Base-by-base conservation (phyloP, 495 filamentous ascomycete genomes). In the Hypoxylon fuscum region DNA sequence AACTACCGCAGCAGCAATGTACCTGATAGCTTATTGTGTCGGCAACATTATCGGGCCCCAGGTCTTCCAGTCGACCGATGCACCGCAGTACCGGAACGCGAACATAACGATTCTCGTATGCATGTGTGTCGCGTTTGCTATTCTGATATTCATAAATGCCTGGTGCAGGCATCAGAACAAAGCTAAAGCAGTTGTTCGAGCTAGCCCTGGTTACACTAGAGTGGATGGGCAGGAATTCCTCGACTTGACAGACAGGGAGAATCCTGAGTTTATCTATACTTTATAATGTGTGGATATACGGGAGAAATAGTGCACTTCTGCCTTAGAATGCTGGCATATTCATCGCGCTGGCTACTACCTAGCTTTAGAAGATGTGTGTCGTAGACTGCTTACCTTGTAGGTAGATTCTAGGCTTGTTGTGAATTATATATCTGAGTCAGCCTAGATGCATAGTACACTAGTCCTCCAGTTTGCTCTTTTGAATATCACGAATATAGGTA, bases 71-170 rank as follows among this genome's bases (percentile, higher is more conserved):
- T 56, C 65, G 15, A 54, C 44, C 22, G 70, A 73, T 66, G 83
- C 81, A 5, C 82, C 86, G 11, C 75, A 79, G 27, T 92, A 91
- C 63, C 79, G 87, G 14, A 86, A 87, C 3, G 89, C 86, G 15
- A 86, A 88, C 61, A 86, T 90, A 50, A 85, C 83, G 2, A 87
- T 91, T 55, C 81, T 90, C 21, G 81, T 83, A n/a, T 89, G 87
- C 68, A 84, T 79, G 74, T 76, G 71, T 14, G 74, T 87, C 3
- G 84, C 81, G 48, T 55, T 88, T 3, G 27, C 82, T 3, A 81
- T 87, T 51, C 65, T 91, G 40, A 55, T 76, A 0, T 88, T 88
- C 68, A 87, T 90, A 32, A 83, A 82, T 64, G 79, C 78, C 70
- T 90, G 86, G 77, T 90, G 85, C 68, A 70, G 69, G 9, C 68